Conservation (phyloP, 2,329 filamentous ascomycete genomes). For the Hypoxylon sp. region DNA sequence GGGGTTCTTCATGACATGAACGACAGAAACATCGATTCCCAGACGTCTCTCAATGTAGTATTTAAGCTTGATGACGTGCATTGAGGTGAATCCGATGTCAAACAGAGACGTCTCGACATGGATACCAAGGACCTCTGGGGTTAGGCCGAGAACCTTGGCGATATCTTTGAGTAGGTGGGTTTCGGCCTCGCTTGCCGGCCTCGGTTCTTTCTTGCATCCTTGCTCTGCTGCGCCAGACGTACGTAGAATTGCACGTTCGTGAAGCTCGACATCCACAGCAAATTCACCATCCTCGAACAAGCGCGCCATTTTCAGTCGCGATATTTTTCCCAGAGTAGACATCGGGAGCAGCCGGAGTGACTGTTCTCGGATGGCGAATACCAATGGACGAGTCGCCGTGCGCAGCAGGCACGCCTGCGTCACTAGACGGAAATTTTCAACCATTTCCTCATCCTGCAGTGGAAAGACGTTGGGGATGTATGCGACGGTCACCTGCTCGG, state of each 20-base stretch:
- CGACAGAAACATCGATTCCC: not conserved
- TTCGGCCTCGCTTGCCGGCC: too few relatives aligned
- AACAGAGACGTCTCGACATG: not conserved
- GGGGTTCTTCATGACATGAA: not conserved
- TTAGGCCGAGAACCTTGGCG: too few relatives aligned
- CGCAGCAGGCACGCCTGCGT: not conserved
- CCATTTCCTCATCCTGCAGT: not conserved
- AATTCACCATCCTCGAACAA: not conserved
- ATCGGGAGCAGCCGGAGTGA: not conserved
- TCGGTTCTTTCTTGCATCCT: too few relatives aligned
- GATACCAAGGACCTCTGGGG: too few relatives aligned
- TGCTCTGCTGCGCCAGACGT: too few relatives aligned
- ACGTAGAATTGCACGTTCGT: too few relatives aligned
- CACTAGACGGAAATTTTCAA: not conserved
- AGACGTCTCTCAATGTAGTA: not conserved
- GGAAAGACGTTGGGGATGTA: slow-evolving; percentile 1
- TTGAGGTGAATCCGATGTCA: slow-evolving; percentile 5
- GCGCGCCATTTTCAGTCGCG: not conserved
- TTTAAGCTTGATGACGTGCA: not conserved
- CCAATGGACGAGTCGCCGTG: not conserved
- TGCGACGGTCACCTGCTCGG: slow-evolving; percentile 58
- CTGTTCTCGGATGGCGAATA: not conserved
- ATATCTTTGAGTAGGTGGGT: too few relatives aligned
- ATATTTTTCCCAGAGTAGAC: not conserved
- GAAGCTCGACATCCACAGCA: not conserved